Percentiles rank a stretch among this genome's conserved stretches.
phyloP scores from a whole-genome alignment of 2,329 filamentous ascomycete genomes.

The Keithomyces neogunnii region DNA sequence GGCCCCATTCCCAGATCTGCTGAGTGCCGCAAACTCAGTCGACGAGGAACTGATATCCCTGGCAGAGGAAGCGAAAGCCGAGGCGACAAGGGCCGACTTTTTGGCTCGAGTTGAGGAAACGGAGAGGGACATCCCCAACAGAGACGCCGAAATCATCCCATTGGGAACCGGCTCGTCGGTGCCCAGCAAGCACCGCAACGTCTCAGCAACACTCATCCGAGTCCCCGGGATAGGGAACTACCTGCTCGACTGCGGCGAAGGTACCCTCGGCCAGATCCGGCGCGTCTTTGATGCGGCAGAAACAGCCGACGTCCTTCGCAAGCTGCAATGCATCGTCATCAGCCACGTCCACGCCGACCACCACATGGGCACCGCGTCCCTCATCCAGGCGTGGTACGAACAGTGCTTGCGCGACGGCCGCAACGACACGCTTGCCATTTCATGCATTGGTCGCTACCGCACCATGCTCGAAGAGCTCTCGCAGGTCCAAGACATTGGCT shows the following conservation, averaged over 20 bases:
- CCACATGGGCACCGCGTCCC: slow-evolving; percentile 72
- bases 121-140: slow-evolving; percentile 59
- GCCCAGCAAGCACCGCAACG: slow-evolving; percentile 91
- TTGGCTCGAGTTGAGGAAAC: slow-evolving; percentile 38
- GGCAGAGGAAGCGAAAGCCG: slow-evolving; percentile 38
- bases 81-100: slow-evolving; percentile 35
- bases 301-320: slow-evolving; percentile 61
- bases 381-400: slow-evolving; percentile 78
- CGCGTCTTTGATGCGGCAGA: slow-evolving; percentile 61
- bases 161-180: slow-evolving; percentile 86
- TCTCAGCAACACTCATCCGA: slow-evolving; percentile 77
- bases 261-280: slow-evolving; percentile 78
- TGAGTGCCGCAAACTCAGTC: slow-evolving; percentile 34
- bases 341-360: slow-evolving; percentile 96
- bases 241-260: slow-evolving; percentile 85
- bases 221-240: slow-evolving; percentile 84
- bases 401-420: slow-evolving; percentile 27
- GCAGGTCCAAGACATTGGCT: slow-evolving; percentile 68
- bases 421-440: slow-evolving; percentile 48
- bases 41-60: slow-evolving; percentile 38
- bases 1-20: slow-evolving; percentile 35
- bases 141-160: slow-evolving; percentile 74
- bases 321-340: slow-evolving; percentile 81
- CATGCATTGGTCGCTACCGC: slow-evolving; percentile 64
- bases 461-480: slow-evolving; percentile 73